phyloP scores from a whole-genome alignment of 1,284 basidiomycete genomes.

The Schizophyllum commune region DNA sequence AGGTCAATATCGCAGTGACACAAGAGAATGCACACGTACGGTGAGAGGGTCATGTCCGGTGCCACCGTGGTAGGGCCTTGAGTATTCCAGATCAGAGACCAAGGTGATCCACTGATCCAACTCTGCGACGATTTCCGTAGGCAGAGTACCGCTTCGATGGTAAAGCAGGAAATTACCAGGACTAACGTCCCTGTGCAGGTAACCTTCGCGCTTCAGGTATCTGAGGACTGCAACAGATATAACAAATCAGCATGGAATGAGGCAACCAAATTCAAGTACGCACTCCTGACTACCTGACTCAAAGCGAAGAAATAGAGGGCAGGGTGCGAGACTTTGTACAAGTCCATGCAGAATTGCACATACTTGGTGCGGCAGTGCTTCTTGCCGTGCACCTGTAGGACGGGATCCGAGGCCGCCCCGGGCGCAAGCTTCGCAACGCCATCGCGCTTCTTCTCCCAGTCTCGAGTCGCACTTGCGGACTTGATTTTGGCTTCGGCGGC shows the following conservation, averaged over 20 bases:
- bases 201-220: neutral
- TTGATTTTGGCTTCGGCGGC: neutral
- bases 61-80: neutral
- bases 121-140: neutral
- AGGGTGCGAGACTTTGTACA: neutral
- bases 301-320: neutral
- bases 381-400: neutral
- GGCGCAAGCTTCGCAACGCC: neutral
- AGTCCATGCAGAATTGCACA: neutral
- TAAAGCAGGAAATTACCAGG: neutral
- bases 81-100: neutral
- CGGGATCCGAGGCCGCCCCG: neutral
- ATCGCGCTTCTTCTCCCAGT: neutral
- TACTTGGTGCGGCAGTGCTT: neutral
- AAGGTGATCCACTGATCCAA: neutral
- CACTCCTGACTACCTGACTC: neutral
- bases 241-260: neutral
- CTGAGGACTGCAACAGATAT: neutral
- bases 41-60: neutral
- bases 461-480: no score
- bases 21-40: neutral
- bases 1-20: neutral
- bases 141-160: neutral
- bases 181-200: neutral
- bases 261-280: neutral